Base-by-base conservation (phyloP, 1,284 basidiomycete genomes). In the Cryptococcus hybrid region DNA sequence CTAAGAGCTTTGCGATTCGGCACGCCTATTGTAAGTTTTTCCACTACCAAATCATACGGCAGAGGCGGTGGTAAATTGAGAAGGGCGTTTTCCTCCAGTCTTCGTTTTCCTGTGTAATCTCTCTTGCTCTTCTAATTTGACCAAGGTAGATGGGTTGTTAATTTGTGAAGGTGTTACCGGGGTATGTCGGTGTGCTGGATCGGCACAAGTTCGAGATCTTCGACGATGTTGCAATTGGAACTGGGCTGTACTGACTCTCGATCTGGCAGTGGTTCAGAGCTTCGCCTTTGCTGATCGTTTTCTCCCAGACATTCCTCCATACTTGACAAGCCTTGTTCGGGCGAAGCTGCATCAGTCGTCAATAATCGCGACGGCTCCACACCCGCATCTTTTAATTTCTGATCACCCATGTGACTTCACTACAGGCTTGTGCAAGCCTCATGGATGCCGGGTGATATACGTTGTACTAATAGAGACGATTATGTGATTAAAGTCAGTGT, bases 1-100 rank as follows among this genome's bases (percentile, higher is more conserved):
- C 60, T 55, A 13, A 56, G 34, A 5, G 58, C 54, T 12, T 59
- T 61, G 39, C 55, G 44, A n/a, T 62, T 47, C 5, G 78, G 78
- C 1, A 78, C 70, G 6, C 76, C 78, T 35, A 79, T 71, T 2
- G 71, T 71, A 7, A 78, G 63, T 42, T 66, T 59, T n/a, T 71
- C 57, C 36, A 78, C 73, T 9, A 49, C 53, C 15, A 79, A 64
- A 51, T 78, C 60, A 61, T 68, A 78, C 4, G 75, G 75, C 45
- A 71, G 61, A 0, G 78, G 78, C 5, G 76, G 77, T 1, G 78
- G 74, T 5, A 79, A 64, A 51, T 73, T 70, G 45, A 75, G 64
- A 34, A 75, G 54, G 3, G 72, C 65, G 43, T 57, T 64, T n/a
- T 39, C 52, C 11, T 15, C 52, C 11, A 44, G 13, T 42, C 51